Base-by-base conservation (phyloP, 306 rosid species). In the Corylus avellana region DNA sequence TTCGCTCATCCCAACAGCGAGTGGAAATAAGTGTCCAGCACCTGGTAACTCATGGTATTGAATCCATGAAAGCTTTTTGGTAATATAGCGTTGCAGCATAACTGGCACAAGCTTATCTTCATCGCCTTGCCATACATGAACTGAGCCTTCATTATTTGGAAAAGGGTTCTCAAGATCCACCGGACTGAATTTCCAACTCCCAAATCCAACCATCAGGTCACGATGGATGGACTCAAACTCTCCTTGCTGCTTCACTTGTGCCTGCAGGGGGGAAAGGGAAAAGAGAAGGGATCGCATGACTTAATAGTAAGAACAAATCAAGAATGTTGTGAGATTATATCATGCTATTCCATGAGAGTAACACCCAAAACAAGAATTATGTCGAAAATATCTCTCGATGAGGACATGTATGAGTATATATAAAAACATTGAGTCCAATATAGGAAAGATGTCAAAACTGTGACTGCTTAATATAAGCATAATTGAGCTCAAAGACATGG, bases 61-160 rank as follows among this genome's bases (percentile, higher is more conserved):
- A 81, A 92, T 85, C 97, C 94, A 87, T 7, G 97, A 86, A 85
- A 88, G 89, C 2, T 87, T 85, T 57, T 75, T 66, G 6, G 35
- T 87, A 64, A 92, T 83, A 44, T 82, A 85, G 18, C 89, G 88
- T 68, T 84, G 91, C 55, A 87, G 74, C 18, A 8, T 57, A 58
- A 63, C 81, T 0, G 87, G 88, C 63, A 85, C 76, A 29, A 92
- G 84, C 53, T 10, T 12, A 77, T 92, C 92, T 0, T 90, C 91
- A 37, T 78, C 87, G 16, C 97, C 94, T n/a, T 90, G 94, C 97
- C 97, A 92, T 46, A 90, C 73, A 84, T 92, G 91, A 66, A 88
- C 90, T 0, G 85, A 74, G 7, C 79, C 81, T 79, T 78, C 83
- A 22, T 78, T 78, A n/a, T 84, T 75, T 2, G 87, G 75, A 14